Evolutionary conservation across 495 filamentous ascomycete genomes (phyloP).

Genomic region (Penicillium crystallinum): DNA sequence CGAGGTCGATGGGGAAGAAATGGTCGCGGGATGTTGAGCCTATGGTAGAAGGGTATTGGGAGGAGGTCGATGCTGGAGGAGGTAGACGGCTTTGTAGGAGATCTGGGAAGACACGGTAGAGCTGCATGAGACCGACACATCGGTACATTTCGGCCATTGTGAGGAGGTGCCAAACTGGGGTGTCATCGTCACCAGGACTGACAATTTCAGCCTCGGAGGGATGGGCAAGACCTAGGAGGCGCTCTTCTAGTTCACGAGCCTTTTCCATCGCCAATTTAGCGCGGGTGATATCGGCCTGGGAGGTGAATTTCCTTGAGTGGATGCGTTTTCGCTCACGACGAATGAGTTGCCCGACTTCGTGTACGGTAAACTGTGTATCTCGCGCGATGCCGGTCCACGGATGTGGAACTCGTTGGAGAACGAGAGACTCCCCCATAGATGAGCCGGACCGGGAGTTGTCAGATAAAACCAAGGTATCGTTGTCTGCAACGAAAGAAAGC

Average conservation of each 20-base stretch:
- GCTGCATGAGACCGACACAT: slow-evolving; percentile 48
- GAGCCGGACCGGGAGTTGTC: slow-evolving; percentile 7
- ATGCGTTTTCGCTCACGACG: slow-evolving; percentile 44
- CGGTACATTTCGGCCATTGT: slow-evolving; percentile 55
- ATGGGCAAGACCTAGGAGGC: slow-evolving; percentile 44
- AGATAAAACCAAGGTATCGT: slow-evolving; percentile 29
- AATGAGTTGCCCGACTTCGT: slow-evolving; percentile 51
- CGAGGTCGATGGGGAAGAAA: slow-evolving; percentile 28
- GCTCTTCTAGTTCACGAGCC: slow-evolving; percentile 46
- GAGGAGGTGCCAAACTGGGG: slow-evolving; percentile 51
- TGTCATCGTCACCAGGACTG: slow-evolving; percentile 51
- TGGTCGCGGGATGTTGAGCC: slow-evolving; percentile 13
- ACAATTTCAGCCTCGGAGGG: slow-evolving; percentile 47
- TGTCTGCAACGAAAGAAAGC: slow-evolving; percentile 51
- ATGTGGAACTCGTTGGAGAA: slow-evolving; percentile 45
- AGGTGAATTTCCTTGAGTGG: slow-evolving; percentile 31
- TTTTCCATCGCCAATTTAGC: slow-evolving; percentile 41
- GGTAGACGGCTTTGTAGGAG: slow-evolving; percentile 42
- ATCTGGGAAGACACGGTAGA: slow-evolving; percentile 53
- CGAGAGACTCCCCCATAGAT: slow-evolving; percentile 24
- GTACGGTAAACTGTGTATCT: slow-evolving; percentile 48
- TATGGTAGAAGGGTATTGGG: slow-evolving; percentile 4
- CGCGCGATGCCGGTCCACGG: slow-evolving; percentile 57
- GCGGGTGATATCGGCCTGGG: slow-evolving; percentile 35
- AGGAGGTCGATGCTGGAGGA: slow-evolving; percentile 8